Evolutionary conservation across 2,329 filamentous ascomycete genomes (phyloP).

Genomic region (Berkeleyomyces basicola): DNA sequence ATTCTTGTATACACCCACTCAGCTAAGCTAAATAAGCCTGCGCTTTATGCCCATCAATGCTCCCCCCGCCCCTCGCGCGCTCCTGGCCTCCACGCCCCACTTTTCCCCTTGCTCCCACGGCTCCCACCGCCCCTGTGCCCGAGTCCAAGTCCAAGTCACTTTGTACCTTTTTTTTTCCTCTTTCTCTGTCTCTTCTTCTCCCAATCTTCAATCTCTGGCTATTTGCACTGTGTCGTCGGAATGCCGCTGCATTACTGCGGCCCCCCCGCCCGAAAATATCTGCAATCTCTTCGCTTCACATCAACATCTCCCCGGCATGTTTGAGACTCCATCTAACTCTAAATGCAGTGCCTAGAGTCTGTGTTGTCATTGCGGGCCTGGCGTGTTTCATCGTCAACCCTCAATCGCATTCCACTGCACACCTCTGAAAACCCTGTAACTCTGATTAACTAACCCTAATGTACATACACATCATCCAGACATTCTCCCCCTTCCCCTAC

Average conservation of each 20-base stretch:
- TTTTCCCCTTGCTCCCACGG: no score
- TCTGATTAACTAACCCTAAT: background rate
- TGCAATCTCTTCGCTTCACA: no score
- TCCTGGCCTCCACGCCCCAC: no score
- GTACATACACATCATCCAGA: slow-evolving; percentile 15
- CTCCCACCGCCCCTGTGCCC: no score
- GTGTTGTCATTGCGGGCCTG: background rate
- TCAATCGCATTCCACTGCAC: background rate
- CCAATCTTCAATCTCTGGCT: background rate
- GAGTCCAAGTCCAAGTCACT: background rate
- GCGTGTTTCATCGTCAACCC: background rate
- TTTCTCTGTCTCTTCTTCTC: background rate
- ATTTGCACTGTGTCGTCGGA: background rate
- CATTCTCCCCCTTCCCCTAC: slow-evolving; percentile 24
- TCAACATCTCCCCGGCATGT: background rate
- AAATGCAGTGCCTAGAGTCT: background rate
- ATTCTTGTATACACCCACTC: no score
- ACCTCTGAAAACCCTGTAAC: background rate
- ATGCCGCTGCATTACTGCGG: no score
- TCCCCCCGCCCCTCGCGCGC: no score
- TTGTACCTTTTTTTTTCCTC: background rate
- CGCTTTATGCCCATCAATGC: no score
- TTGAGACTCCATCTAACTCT: background rate
- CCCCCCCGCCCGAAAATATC: no score
- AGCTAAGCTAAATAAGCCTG: no score